phyloP scores from a whole-genome alignment of 2,329 filamentous ascomycete species.

The Cadophora gregata region DNA sequence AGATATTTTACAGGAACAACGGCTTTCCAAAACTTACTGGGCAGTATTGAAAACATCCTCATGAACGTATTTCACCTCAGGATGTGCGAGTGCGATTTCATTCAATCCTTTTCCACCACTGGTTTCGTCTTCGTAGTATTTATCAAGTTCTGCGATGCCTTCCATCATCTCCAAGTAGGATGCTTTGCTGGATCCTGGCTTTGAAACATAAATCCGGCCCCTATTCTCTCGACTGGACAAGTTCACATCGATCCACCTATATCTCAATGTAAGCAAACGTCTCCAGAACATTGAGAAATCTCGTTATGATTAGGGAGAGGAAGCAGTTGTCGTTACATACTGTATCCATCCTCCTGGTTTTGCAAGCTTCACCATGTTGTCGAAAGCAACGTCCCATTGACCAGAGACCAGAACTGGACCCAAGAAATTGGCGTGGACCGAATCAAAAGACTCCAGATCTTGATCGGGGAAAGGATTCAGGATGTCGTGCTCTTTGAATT shows the following conservation, averaged over 20 bases:
- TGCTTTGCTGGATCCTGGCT: conserved; percentile 1
- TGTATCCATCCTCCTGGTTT: conserved; percentile 10
- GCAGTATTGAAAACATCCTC: conserved; percentile 10
- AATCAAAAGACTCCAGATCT: background rate
- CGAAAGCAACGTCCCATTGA: background rate
- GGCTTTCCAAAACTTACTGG: background rate
- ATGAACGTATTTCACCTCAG: background rate
- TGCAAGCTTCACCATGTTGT: background rate
- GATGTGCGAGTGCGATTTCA: background rate
- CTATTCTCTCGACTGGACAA: background rate
- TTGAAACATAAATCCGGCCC: conserved; percentile 3
- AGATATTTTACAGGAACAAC: background rate
- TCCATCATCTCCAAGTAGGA: background rate
- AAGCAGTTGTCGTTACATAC: background rate
- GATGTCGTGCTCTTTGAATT: background rate
- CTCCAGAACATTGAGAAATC: background rate
- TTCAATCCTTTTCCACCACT: background rate
- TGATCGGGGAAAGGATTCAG: background rate
- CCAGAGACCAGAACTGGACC: conserved; percentile 1
- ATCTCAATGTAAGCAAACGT: background rate
- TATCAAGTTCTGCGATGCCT: background rate
- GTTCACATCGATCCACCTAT: conserved; percentile 15
- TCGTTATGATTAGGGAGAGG: background rate
- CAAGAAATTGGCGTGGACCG: conserved; percentile 8
- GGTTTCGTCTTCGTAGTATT: background rate